A percentile compares a stretch with the other conserved stretches of the same genome.
Conservation (phyloP, 345 rosid species). For the Hibiscus mutabilis region DNA sequence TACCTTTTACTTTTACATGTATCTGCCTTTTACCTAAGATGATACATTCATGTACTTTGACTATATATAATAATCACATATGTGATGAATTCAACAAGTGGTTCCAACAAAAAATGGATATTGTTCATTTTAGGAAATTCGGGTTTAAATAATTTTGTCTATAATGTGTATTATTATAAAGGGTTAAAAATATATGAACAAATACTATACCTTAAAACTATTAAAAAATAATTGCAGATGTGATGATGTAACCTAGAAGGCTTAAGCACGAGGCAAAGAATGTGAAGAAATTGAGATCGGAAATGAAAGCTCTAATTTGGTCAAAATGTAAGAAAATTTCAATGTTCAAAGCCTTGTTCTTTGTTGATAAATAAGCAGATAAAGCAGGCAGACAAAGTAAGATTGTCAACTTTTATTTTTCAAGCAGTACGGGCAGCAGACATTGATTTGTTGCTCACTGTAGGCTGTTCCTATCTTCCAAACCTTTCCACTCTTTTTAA, state of each 20-base stretch:
- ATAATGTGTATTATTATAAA: no score
- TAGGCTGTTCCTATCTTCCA: neutral
- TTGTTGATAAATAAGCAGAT: neutral
- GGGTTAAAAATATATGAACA: no score
- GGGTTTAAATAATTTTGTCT: no score
- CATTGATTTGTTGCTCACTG: neutral
- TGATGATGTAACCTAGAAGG: neutral
- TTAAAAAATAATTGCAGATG: no score
- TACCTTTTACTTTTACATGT: no score
- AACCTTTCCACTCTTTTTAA: neutral
- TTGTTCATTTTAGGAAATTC: no score
- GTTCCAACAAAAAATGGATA: no score
- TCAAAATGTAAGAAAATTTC: conserved; percentile 6
- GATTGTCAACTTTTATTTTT: neutral
- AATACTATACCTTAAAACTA: no score
- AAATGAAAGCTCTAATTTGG: neutral
- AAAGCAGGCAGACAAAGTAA: neutral
- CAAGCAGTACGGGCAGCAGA: neutral
- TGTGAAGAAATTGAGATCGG: neutral
- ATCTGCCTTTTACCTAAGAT: no score
- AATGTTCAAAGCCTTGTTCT: neutral
- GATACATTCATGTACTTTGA: no score
- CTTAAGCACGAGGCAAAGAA: neutral
- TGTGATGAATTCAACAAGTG: no score
- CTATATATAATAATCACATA: no score